These are phyloP conservation scores for Mychonastes homosphaera DNA, from an alignment of 139 green algal genomes.

Conservation along the genomic window DNA sequence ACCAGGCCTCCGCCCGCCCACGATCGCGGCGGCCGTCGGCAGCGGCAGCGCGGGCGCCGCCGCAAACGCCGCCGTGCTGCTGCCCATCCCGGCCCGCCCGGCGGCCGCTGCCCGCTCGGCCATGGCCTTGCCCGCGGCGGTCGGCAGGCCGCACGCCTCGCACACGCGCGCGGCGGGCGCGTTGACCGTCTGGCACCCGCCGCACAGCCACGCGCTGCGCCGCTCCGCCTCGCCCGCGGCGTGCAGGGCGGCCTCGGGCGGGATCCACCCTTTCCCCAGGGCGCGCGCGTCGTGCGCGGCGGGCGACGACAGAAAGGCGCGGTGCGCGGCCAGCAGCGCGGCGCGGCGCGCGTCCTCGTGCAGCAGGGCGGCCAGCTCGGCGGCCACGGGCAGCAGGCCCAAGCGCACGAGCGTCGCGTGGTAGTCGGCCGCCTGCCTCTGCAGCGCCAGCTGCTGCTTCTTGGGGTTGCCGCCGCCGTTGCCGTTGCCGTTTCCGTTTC, in stretches of 20 bases:
- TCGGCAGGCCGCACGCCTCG: slow-evolving; percentile 33
- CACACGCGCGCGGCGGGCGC: slow-evolving; percentile 26
- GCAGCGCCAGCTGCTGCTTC: neutral
- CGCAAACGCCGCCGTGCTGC: neutral
- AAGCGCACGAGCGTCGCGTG: slow-evolving; percentile 22
- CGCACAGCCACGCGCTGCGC: slow-evolving; percentile 37
- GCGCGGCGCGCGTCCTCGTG: slow-evolving; percentile 32
- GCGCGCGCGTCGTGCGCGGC: slow-evolving; percentile 9
- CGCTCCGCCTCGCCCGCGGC: slow-evolving; percentile 28
- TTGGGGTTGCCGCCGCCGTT: too few relatives aligned
- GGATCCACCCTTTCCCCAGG: slow-evolving; percentile 42
- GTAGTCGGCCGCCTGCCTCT: slow-evolving; percentile 4
- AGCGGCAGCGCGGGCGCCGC: too few relatives aligned
- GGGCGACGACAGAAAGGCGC: slow-evolving; percentile 20
- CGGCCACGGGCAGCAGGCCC: slow-evolving; percentile 40
- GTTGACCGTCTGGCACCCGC: slow-evolving; percentile 44
- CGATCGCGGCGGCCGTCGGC: neutral
- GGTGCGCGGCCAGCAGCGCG: slow-evolving; percentile 47
- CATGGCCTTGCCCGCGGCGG: neutral
- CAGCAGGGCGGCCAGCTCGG: slow-evolving; percentile 57
- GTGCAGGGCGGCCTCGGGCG: slow-evolving; percentile 50
- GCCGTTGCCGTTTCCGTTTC: too few relatives aligned
- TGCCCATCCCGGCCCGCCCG: slow-evolving; percentile 1
- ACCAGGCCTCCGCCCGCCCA: neutral
- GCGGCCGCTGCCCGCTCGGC: slow-evolving; percentile 5